phyloP scores from a whole-genome alignment of 345 rosid species.

The Cochlearia excelsa region DNA sequence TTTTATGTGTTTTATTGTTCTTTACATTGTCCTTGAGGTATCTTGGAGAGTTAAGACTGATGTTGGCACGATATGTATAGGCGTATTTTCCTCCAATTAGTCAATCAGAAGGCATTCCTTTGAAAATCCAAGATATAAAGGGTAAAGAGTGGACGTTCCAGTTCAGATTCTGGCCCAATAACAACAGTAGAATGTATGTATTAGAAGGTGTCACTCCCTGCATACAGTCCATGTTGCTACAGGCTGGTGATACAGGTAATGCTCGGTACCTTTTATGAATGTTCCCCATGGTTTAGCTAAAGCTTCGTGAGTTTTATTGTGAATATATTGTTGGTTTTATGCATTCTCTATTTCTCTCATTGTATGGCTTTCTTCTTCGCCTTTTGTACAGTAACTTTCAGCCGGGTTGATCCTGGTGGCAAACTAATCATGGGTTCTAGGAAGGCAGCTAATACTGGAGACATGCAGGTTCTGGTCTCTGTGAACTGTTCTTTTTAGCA shows the following conservation, averaged over 20 bases:
- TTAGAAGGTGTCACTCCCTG: conserved; percentile 98
- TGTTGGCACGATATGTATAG: conserved; percentile 43
- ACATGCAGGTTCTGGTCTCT: conserved; percentile 49
- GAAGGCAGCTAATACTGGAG: conserved; percentile 52
- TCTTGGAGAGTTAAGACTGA: conserved; percentile 23
- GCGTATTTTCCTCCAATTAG: conserved; percentile 89
- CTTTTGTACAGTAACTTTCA: conserved; percentile 63
- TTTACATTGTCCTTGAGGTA: neutral
- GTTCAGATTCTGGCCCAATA: conserved; percentile 99
- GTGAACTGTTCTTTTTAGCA: neutral
- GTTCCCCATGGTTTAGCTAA: conserved; percentile 8
- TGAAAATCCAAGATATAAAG: conserved; percentile 77
- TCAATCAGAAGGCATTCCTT: conserved; percentile 89
- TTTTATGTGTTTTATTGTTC: neutral
- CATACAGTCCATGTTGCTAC: conserved; percentile 85
- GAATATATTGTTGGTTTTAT: conserved; percentile 4
- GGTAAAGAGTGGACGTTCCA: conserved; percentile 95
- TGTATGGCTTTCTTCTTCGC: conserved; percentile 10
- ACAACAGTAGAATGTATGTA: conserved; percentile 98
- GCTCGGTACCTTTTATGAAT: conserved; percentile 5
- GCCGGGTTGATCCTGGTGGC: conserved; percentile 79
- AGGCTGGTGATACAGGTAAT: conserved; percentile 90
- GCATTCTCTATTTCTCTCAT: conserved; percentile 2
- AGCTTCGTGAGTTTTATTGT: neutral
- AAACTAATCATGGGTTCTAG: conserved; percentile 81